Evolutionary conservation across 2,329 filamentous ascomycete species (phyloP).

Genomic region (Hypoxylon sp.): DNA sequence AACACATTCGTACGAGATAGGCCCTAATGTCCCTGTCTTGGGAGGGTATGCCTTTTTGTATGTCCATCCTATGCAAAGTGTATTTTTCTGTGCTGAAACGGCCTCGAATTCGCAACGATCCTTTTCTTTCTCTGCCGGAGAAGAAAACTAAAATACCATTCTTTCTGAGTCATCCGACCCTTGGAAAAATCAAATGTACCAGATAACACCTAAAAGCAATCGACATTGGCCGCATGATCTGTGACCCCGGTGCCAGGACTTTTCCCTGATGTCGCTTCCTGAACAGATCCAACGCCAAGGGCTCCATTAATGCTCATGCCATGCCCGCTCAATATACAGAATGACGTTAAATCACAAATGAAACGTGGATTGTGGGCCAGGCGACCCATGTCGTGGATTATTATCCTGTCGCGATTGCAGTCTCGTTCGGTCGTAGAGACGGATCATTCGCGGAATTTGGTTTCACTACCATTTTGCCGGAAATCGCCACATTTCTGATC

Average conservation of each 20-base stretch:
- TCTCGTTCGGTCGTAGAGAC: constrained; percentile 54
- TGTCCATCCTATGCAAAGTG: constrained; percentile 46
- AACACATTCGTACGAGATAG: constrained; percentile 3
- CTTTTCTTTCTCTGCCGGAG: constrained; percentile 15
- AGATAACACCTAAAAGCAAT: constrained; percentile 23
- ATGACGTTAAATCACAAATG: constrained; percentile 47
- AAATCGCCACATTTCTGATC: constrained; percentile 69
- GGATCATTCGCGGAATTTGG: constrained; percentile 72
- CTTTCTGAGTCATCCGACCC: constrained; percentile 22
- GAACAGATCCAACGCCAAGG: constrained; percentile 49
- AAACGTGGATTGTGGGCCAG: constrained; percentile 42
- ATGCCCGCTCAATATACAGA: constrained; percentile 56
- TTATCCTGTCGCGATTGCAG: constrained; percentile 48
- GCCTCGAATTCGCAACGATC: constrained; percentile 25
- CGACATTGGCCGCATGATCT: constrained; percentile 29
- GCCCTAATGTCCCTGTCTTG: constrained; percentile 13
- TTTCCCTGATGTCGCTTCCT: constrained; percentile 13
- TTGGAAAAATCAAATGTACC: constrained; percentile 24
- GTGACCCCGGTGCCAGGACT: constrained; percentile 20
- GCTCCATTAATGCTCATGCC: constrained; percentile 51
- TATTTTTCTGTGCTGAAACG: constrained; percentile 26
- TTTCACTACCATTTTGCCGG: constrained; percentile 69
- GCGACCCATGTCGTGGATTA: constrained; percentile 42
- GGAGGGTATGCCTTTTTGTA: constrained; percentile 37
- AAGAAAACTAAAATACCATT: constrained; percentile 23